A percentile compares a stretch with the other conserved stretches of the same genome.
These are phyloP conservation scores for Trichoderma koningiopsis DNA, from an alignment of 2,329 filamentous ascomycete species.

Conservation along the genomic window DNA sequence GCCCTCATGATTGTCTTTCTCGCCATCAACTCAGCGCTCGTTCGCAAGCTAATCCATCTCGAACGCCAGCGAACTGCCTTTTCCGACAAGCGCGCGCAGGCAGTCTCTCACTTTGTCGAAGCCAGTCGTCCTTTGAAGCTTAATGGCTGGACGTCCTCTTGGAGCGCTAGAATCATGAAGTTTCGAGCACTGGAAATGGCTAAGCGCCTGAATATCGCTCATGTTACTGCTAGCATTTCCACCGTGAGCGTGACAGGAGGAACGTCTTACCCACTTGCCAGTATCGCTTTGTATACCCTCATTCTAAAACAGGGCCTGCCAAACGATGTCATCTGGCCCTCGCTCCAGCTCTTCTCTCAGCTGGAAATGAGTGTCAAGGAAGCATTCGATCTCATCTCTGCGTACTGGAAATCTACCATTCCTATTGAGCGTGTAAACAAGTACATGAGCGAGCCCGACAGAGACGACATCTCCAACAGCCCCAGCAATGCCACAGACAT, in stretches of 20 bases:
- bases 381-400: conserved; percentile 73
- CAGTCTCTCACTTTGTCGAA: conserved; percentile 84
- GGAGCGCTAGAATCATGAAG: conserved; percentile 41
- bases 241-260: conserved; percentile 73
- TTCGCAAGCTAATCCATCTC: conserved; percentile 65
- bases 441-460: conserved; percentile 86
- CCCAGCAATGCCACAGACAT: conserved; percentile 45
- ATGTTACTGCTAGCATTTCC: conserved; percentile 53
- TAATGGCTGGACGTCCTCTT: conserved; percentile 45
- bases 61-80: conserved; percentile 71
- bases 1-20: conserved; percentile 70
- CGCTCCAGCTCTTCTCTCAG: conserved; percentile 77
- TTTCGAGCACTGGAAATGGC: conserved; percentile 42
- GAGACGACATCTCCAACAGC: conserved; percentile 53
- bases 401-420: conserved; percentile 79
- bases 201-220: conserved; percentile 42
- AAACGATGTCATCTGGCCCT: conserved; percentile 84
- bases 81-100: conserved; percentile 77
- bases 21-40: conserved; percentile 66
- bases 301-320: conserved; percentile 67
- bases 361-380: conserved; percentile 74
- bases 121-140: conserved; percentile 68
- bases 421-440: conserved; percentile 79
- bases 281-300: conserved; percentile 79
- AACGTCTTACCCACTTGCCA: conserved; percentile 75